Conservation (phyloP, 768 basidiomycete genomes). For the Russula lepida region DNA sequence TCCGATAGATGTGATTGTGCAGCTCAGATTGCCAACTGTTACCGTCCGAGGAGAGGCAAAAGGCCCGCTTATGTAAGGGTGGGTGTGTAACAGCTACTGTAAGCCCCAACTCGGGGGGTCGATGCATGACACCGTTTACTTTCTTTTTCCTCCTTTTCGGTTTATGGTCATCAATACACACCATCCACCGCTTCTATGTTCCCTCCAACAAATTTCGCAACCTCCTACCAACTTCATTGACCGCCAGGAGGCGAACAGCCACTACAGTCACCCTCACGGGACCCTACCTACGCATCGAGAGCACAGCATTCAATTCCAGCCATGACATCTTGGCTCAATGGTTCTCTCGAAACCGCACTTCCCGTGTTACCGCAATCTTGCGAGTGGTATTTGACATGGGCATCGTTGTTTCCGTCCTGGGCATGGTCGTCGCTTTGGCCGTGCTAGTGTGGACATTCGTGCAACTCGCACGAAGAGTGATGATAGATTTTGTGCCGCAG, state of each 20-base stretch:
- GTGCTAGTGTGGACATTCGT: slow-evolving; percentile 11
- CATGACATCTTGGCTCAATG: slow-evolving; percentile 6
- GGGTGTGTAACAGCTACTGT: neutral
- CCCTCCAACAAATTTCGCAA: neutral
- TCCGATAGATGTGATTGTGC: neutral
- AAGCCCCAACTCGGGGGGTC: neutral
- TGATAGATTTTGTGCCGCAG: neutral
- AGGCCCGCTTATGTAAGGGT: neutral
- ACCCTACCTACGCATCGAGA: slow-evolving; percentile 14
- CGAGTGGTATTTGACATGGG: slow-evolving; percentile 29
- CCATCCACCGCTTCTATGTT: neutral
- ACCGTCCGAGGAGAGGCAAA: neutral
- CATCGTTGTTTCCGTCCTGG: slow-evolving; percentile 3
- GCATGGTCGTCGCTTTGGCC: slow-evolving; percentile 12
- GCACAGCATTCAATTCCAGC: slow-evolving; percentile 13
- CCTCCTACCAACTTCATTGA: neutral
- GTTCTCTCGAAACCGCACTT: neutral
- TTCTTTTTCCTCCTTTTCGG: neutral
- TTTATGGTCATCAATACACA: slow-evolving; percentile 7
- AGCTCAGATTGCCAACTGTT: neutral
- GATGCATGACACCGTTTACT: slow-evolving; percentile 8
- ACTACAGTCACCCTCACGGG: slow-evolving; percentile 3
- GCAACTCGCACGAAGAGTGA: slow-evolving; percentile 6
- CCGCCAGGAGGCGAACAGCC: neutral
- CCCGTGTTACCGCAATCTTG: slow-evolving; percentile 25